phyloP scores from a whole-genome alignment of 345 rosid genomes.

The Trapa bicornis region DNA sequence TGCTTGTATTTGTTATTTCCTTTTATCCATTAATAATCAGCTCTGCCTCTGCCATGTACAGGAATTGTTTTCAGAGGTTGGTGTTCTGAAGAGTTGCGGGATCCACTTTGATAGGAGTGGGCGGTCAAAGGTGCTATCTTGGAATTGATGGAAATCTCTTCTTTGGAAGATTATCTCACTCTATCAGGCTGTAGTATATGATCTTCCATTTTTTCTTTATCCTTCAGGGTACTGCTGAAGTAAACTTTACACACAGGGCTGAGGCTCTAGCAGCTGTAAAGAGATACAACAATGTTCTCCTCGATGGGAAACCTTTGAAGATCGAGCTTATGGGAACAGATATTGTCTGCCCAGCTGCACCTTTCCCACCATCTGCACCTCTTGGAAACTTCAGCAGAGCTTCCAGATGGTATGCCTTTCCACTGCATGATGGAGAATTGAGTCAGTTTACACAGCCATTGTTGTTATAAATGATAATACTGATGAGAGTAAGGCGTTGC shows the following conservation, averaged over 20 bases:
- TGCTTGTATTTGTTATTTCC: neutral
- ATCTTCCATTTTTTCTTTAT: slow-evolving; percentile 23
- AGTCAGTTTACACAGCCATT: no score
- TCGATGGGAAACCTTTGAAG: slow-evolving; percentile 94
- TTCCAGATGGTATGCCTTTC: slow-evolving; percentile 16
- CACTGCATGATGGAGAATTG: neutral
- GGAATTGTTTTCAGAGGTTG: slow-evolving; percentile 85
- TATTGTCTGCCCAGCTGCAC: slow-evolving; percentile 7
- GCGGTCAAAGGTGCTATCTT: slow-evolving; percentile 71
- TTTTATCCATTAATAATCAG: neutral
- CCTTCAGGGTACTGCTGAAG: slow-evolving; percentile 85
- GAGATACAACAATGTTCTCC: slow-evolving; percentile 81
- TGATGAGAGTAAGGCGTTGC: neutral
- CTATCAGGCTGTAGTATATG: slow-evolving; percentile 23
- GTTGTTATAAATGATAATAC: neutral
- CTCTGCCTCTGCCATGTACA: slow-evolving; percentile 12
- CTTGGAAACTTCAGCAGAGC: neutral
- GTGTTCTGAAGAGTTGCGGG: slow-evolving; percentile 67
- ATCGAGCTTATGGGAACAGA: slow-evolving; percentile 33
- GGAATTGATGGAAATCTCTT: slow-evolving; percentile 17
- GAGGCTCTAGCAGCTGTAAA: slow-evolving; percentile 82
- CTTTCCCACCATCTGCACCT: slow-evolving; percentile 3
- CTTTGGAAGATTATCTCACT: slow-evolving; percentile 14
- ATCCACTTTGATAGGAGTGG: slow-evolving; percentile 86
- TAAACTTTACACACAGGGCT: slow-evolving; percentile 50